phyloP scores from a whole-genome alignment of 192 early-diverging fungal genomes.

The Backusella liffmaniae region DNA sequence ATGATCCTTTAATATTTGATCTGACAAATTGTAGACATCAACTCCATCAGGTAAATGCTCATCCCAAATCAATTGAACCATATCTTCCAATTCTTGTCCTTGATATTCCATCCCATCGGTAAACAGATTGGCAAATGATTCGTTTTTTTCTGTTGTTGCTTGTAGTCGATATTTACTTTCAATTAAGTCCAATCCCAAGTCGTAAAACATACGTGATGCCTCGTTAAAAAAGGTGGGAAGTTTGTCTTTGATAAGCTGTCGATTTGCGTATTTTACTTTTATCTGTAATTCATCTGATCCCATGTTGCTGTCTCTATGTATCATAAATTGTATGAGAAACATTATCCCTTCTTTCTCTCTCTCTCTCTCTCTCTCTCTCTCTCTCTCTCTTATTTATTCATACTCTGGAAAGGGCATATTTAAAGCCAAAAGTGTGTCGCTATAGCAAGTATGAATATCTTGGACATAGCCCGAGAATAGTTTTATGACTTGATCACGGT shows the following conservation, averaged over 20 bases:
- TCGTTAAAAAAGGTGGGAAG: not conserved
- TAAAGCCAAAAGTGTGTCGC: not conserved
- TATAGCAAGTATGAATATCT: not conserved
- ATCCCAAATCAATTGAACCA: not conserved
- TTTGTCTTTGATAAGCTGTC: not conserved
- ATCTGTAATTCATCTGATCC: not conserved
- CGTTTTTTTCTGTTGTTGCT: not conserved
- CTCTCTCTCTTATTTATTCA: not conserved
- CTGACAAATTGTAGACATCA: not conserved
- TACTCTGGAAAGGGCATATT: conserved; percentile 19
- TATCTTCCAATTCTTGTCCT: not conserved
- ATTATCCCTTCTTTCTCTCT: not conserved
- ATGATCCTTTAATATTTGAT: not conserved
- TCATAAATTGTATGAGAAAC: not conserved
- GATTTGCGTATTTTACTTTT: not conserved
- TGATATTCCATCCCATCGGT: not conserved
- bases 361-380: not conserved
- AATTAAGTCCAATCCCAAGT: not conserved
- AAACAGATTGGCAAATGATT: not conserved
- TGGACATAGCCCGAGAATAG: not conserved
- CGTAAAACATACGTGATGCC: not conserved
- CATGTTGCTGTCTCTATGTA: not conserved
- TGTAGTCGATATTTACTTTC: not conserved
- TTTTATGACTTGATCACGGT: not conserved
- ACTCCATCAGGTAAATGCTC: conserved; percentile 5